Conservation (phyloP, 2,329 filamentous ascomycete genomes). For the Verticillium nubilum region DNA sequence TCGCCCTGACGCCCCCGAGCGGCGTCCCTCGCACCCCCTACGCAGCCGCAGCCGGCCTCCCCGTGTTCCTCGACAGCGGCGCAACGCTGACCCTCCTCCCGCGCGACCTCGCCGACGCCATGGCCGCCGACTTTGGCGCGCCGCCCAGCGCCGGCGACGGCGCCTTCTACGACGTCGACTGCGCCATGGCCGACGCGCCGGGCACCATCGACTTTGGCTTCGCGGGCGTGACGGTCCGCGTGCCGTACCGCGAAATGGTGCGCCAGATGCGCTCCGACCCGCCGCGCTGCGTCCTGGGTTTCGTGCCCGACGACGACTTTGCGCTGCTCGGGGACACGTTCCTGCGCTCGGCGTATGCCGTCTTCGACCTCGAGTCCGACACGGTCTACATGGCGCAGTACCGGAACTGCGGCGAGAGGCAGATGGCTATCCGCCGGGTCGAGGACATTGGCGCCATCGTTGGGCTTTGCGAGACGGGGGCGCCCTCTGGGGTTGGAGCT, state of each 20-base stretch:
- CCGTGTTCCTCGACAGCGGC: conserved; percentile 67
- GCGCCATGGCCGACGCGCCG: conserved; percentile 29
- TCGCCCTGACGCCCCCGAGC: conserved; percentile 34
- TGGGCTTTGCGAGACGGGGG: conserved; percentile 4
- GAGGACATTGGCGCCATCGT: conserved; percentile 8
- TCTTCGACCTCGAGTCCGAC: conserved; percentile 46
- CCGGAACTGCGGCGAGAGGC: conserved; percentile 38
- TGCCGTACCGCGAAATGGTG: conserved; percentile 45
- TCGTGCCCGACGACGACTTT: conserved; percentile 40
- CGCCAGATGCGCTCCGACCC: conserved; percentile 22
- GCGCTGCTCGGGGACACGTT: conserved; percentile 55
- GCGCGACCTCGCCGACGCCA: conserved; percentile 40
- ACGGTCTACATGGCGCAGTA: conserved; percentile 45
- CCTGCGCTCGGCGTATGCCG: conserved; percentile 48
- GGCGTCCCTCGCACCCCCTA: conserved; percentile 19
- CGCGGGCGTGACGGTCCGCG: conserved; percentile 38
- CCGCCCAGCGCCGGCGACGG: conserved; percentile 24
- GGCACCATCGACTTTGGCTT: conserved; percentile 46
- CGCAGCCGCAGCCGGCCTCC: conserved; percentile 27
- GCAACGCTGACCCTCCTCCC: conserved; percentile 65
- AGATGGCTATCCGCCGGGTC: conserved; percentile 7
- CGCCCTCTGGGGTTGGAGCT: neutral
- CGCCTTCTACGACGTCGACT: conserved; percentile 43
- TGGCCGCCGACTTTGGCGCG: conserved; percentile 45
- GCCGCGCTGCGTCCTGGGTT: conserved; percentile 41